Evolutionary conservation across 441 rosid species (phyloP).

Genomic region (Pelargonium australe): DNA sequence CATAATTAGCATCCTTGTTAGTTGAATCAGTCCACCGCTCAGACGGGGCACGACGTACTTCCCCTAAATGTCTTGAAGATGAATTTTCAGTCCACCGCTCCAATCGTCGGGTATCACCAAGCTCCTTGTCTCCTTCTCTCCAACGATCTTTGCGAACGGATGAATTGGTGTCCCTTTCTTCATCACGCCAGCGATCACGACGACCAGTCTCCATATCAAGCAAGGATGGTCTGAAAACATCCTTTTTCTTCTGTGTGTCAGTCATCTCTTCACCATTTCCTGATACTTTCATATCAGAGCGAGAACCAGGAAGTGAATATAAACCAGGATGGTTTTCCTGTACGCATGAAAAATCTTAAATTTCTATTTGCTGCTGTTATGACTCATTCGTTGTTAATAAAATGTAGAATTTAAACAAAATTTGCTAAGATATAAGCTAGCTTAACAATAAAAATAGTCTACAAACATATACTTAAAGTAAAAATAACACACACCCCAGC

Average conservation of each 20-base stretch:
- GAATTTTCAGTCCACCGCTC: conserved; percentile 78
- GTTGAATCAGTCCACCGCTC: conserved; percentile 79
- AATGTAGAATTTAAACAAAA: not conserved
- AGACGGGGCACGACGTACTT: conserved; percentile 61
- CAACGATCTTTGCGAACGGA: conserved; percentile 66
- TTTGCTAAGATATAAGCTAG: not conserved
- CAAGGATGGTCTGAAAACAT: conserved; percentile 79
- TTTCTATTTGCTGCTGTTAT: not conserved
- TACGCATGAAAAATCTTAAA: conserved; percentile 12
- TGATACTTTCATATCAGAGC: conserved; percentile 37
- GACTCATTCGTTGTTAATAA: not conserved
- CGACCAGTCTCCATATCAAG: conserved; percentile 74
- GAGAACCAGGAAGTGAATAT: conserved; percentile 35
- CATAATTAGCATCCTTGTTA: conserved; percentile 62
- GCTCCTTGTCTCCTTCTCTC: conserved; percentile 82
- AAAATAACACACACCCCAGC: conserved; percentile 47
- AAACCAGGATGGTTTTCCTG: conserved; percentile 57
- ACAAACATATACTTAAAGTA: not conserved
- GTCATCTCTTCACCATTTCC: conserved; percentile 59
- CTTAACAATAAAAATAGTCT: not conserved
- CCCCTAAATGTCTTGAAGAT: conserved; percentile 52
- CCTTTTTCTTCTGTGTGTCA: conserved; percentile 69
- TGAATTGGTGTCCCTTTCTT: conserved; percentile 84
- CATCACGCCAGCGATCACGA: conserved; percentile 94
- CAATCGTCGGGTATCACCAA: conserved; percentile 49